These are phyloP conservation scores for Arabidopsis suecica DNA, from an alignment of 345 rosid species.

Conservation along the genomic window DNA sequence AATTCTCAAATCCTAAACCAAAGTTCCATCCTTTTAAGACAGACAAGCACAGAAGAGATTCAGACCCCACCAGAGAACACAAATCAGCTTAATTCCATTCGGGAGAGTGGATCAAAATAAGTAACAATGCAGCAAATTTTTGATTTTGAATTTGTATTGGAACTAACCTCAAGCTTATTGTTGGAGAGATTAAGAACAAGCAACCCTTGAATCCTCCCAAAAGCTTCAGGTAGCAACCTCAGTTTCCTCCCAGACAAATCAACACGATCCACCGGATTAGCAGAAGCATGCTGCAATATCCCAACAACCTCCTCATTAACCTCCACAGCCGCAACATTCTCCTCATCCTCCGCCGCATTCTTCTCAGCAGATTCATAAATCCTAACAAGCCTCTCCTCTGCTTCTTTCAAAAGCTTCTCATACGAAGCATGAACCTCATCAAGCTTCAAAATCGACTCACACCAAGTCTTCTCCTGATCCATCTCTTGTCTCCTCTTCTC, in stretches of 20 bases:
- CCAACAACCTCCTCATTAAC: conserved; percentile 65
- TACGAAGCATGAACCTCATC: conserved; percentile 87
- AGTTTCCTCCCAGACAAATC: conserved; percentile 72
- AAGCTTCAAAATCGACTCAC: conserved; percentile 61
- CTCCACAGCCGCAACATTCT: conserved; percentile 41
- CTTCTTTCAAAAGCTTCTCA: conserved; percentile 76
- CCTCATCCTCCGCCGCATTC: conserved; percentile 29
- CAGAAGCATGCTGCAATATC: conserved; percentile 61
- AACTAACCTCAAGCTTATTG: conserved; percentile 79
- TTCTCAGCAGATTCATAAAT: conserved; percentile 64
- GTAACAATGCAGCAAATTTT: not conserved
- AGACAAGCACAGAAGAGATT: conserved; percentile 2
- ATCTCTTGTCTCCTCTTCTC: conserved; percentile 56
- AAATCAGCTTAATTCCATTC: not conserved
- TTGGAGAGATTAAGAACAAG: conserved; percentile 65
- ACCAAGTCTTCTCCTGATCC: conserved; percentile 61
- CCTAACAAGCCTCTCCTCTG: conserved; percentile 69
- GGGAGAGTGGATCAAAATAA: not conserved
- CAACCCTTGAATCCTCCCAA: conserved; percentile 76
- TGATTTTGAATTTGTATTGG: not conserved
- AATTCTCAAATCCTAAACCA: not conserved
- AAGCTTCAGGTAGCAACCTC: conserved; percentile 82
- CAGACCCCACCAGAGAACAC: not conserved
- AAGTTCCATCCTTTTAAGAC: not conserved
- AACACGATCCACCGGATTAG: conserved; percentile 59